Percentiles rank a stretch among this genome's conserved stretches.
Conservation (phyloP, 2,329 filamentous ascomycete species). For the Endoconidiophora polonica region DNA sequence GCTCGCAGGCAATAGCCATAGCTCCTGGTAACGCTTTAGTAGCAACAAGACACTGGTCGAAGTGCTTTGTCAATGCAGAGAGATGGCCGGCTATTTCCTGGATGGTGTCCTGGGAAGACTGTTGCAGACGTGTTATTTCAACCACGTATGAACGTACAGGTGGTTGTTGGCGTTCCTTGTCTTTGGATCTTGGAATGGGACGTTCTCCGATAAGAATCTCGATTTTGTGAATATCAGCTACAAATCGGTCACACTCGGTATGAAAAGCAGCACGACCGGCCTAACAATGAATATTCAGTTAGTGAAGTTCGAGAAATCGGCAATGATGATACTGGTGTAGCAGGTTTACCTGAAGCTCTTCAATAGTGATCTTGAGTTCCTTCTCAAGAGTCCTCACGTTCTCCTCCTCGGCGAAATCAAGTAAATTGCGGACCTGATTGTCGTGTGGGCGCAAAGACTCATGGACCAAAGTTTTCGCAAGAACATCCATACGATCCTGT, state of each 20-base stretch:
- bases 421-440: constrained; percentile 43
- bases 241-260: constrained; percentile 56
- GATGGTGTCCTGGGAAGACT: constrained; percentile 53
- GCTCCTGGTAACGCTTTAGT: constrained; percentile 79
- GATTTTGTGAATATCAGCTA: constrained; percentile 52
- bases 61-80: constrained; percentile 68
- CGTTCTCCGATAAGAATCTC: constrained; percentile 34
- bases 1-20: constrained; percentile 49
- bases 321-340: background rate
- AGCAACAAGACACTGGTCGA: constrained; percentile 83
- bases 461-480: constrained; percentile 49
- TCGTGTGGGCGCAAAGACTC: constrained; percentile 41
- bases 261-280: constrained; percentile 57
- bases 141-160: constrained; percentile 2
- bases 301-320: background rate
- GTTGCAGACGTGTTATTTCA: constrained; percentile 37
- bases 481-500: constrained; percentile 46
- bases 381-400: constrained; percentile 49
- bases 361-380: constrained; percentile 53
- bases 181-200: constrained; percentile 17
- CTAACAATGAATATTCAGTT: constrained; percentile 13
- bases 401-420: constrained; percentile 62
- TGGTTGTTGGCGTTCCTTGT: constrained; percentile 16
- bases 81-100: constrained; percentile 69
- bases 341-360: constrained; percentile 45